Conservation (phyloP, 1,284 basidiomycete species). For the Exobasidium cylindrosporum region DNA sequence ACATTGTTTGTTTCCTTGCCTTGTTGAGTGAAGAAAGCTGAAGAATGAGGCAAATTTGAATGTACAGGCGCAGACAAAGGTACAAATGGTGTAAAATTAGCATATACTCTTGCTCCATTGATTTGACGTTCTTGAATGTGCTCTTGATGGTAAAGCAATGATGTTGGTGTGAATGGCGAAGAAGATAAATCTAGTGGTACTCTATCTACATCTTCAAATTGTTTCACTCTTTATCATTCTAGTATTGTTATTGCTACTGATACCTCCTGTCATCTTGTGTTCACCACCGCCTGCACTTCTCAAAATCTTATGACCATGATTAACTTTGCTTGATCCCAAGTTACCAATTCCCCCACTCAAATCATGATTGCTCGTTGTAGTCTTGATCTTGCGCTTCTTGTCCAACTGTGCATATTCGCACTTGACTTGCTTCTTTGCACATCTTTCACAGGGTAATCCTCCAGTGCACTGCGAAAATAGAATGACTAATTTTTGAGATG, state of each 20-base stretch:
- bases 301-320: neutral
- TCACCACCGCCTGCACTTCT: neutral
- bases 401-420: slow-evolving; percentile 13
- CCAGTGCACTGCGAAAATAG: slow-evolving; percentile 6
- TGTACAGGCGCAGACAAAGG: no score
- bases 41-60: no score
- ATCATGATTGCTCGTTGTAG: slow-evolving; percentile 11
- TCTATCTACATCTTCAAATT: neutral
- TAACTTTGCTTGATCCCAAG: neutral
- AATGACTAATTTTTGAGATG: neutral
- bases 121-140: no score
- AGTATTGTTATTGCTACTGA: neutral
- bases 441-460: slow-evolving; percentile 8
- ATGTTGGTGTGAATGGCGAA: neutral
- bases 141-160: neutral
- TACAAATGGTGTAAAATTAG: no score
- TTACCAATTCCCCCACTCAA: neutral
- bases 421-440: slow-evolving; percentile 10
- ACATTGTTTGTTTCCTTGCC: no score
- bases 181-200: neutral
- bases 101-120: no score
- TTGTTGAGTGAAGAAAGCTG: no score
- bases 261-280: neutral
- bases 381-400: slow-evolving; percentile 15
- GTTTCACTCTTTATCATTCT: neutral